Evolutionary conservation across 2,329 filamentous ascomycete genomes (phyloP), one percentile per base, ranked within the genome.

Genomic region (Nannizziopsis barbatae): DNA sequence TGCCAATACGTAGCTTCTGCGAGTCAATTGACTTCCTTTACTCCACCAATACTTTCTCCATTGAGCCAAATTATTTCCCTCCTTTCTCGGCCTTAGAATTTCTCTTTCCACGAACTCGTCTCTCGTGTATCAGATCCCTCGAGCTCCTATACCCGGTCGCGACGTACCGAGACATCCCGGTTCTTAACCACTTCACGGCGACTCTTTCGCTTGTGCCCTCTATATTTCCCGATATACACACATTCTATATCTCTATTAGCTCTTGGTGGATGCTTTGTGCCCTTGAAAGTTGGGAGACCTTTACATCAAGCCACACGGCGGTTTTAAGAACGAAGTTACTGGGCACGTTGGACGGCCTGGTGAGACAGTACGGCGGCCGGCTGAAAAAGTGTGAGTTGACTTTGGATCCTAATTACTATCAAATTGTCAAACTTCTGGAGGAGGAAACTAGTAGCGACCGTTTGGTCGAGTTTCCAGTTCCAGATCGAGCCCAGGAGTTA

Each of bases 181-280:
- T 47, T 18, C 45, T 47, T n/a, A 38, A 47, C 18, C 18, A 18
- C 10, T 47, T 47, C 45, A 47, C 45, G 12, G 41, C 45, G 5
- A 47, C 45, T 11, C 22, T 47, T 9, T 14, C 45, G 10, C 45
- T 35, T 17, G 36, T 47, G 11, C 45, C 45, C 7, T 36, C 39
- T 18, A 47, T 47, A 9, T 47, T 47, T n/a, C 45, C 45, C 1
- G 37, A 30, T 15, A 17, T 47, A 1, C 45, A 31, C 12, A 42
- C 38, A 30, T 47, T 47, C 15, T 39, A 47, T 14, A 42, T 47
- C 12, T 37, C 45, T 18, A 47, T 47, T 18, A 47, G 45, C 17
- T 47, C 45, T 12, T 47, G 45, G 45, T 47, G 45, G 45, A 42
- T 47, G 38, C 45, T 47, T 15, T 47, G 45, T 12, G 45, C 45